Base-by-base conservation (phyloP, 768 basidiomycete genomes). In the Leccinellum rugosiceps region DNA sequence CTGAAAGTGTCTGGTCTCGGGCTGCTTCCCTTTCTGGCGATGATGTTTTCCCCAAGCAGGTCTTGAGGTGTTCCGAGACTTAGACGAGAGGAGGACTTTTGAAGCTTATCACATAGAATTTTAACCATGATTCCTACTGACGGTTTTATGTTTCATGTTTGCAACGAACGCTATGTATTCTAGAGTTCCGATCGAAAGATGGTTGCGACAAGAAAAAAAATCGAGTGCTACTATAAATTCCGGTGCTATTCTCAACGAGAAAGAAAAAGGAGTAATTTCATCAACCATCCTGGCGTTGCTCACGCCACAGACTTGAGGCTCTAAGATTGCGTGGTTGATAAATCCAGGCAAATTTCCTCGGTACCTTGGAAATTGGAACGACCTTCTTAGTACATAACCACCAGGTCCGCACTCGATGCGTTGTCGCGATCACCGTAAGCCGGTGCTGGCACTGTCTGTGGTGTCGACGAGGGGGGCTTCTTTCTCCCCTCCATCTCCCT, bases 11-110 rank as follows among this genome's bases (percentile, higher is more conserved):
- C 54, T 55, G 44, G 54, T 54, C 48, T 57, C 53, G 50, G 60
- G 44, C 41, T n/a, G 5, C 32, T 64, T 66, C 34, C 68, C 57
- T 44, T 58, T 60, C 44, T 41, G 61, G 57, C 19, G 23, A 23
- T 41, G 31, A 55, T 58, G 50, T 35, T 26, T 21, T 60, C 25
- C 38, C 50, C 57, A 49, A 55, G 61, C 65, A 35, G 58, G 58
- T 23, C 56, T 60, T 58, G 55, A 38, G 55, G 41, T 50, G 49
- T 45, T 54, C 50, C 17, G 44, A 44, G 34, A 52, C 32, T 53
- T 10, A 5, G 25, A 26, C 45, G 47, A 32, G n/a, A 31, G 38
- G 52, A 7, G 6, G 9, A 7, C 46, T 10, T 53, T 55, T 54
- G 57, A 48, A 38, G 26, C 23, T 63, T 53, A 31, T 49, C 51